A percentile compares a stretch with the other conserved stretches of the same genome.
phyloP scores from a whole-genome alignment of 345 rosid species.

The Salix koriyanagi region DNA sequence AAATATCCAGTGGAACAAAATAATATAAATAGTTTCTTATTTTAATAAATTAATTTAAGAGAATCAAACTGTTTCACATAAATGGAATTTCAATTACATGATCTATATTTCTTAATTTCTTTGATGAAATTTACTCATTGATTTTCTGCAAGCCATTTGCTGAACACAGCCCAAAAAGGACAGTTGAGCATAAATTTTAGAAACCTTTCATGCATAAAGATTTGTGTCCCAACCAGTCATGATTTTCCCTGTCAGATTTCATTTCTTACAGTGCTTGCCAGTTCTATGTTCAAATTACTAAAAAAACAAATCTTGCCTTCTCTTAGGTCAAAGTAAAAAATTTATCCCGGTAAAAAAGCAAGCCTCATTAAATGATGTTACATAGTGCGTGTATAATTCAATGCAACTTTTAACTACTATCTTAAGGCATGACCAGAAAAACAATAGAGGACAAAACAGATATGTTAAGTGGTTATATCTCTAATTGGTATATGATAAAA shows the following conservation, averaged over 20 bases:
- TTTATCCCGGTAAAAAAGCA: not conserved
- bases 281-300: not conserved
- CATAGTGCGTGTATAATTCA: not conserved
- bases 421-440: not conserved
- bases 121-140: not conserved
- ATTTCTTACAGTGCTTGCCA: not conserved
- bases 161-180: not conserved
- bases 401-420: not conserved
- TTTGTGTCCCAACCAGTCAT: not conserved
- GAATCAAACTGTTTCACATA: not conserved
- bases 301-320: not conserved
- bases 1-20: conserved; percentile 4
- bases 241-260: not conserved
- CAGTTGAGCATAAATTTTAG: not conserved
- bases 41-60: not conserved
- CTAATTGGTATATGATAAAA: not conserved
- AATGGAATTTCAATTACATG: not conserved
- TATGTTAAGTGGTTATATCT: not conserved
- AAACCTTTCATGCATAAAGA: not conserved
- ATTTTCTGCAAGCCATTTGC: not conserved
- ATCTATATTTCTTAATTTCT: not conserved
- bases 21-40: not conserved
- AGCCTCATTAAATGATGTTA: not conserved
- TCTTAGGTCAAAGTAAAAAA: not conserved
- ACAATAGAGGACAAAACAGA: not conserved